Percentiles rank a stretch among this genome's conserved stretches.
Conservation (phyloP, 2,329 filamentous ascomycete species). For the Grosmannia clavigera region DNA sequence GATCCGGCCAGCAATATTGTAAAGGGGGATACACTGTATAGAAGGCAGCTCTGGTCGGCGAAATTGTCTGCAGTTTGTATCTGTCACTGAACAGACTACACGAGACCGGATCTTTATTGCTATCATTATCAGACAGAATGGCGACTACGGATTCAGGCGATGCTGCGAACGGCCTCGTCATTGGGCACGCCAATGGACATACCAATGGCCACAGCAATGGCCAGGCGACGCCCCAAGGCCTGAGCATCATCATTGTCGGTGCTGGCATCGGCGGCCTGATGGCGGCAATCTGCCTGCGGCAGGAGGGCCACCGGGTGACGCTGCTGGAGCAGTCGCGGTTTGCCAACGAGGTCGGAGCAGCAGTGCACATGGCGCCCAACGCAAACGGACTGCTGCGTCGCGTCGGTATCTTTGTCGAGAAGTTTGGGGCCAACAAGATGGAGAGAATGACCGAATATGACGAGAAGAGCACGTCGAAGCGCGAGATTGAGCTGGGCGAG, state of each 20-base stretch:
- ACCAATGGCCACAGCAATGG: background rate
- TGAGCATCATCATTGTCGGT: constrained; percentile 6
- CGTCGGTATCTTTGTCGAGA: constrained; percentile 25
- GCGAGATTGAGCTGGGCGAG: constrained; percentile 19
- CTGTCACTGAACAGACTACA: background rate
- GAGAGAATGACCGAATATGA: constrained; percentile 7
- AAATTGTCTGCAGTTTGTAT: background rate
- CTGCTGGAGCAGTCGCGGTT: constrained; percentile 41
- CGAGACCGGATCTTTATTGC: background rate
- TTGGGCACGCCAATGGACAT: background rate
- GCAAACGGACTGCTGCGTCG: constrained; percentile 40
- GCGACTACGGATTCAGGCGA: background rate
- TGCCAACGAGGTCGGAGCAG: constrained; percentile 40
- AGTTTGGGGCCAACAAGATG: constrained; percentile 22
- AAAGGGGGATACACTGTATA: no score
- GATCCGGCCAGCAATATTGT: no score
- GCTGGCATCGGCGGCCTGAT: constrained; percentile 39
- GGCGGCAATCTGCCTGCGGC: constrained; percentile 38
- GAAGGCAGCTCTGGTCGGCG: no score
- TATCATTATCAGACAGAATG: background rate
- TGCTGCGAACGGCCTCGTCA: background rate
- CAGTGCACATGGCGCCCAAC: constrained; percentile 46
- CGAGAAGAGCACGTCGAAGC: constrained; percentile 3
- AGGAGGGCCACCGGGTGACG: constrained; percentile 36
- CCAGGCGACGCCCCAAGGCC: background rate